Percentiles rank a stretch among this genome's conserved stretches.
Evolutionary conservation across 768 basidiomycete species (phyloP).

Genomic region (Ramaria rubella): DNA sequence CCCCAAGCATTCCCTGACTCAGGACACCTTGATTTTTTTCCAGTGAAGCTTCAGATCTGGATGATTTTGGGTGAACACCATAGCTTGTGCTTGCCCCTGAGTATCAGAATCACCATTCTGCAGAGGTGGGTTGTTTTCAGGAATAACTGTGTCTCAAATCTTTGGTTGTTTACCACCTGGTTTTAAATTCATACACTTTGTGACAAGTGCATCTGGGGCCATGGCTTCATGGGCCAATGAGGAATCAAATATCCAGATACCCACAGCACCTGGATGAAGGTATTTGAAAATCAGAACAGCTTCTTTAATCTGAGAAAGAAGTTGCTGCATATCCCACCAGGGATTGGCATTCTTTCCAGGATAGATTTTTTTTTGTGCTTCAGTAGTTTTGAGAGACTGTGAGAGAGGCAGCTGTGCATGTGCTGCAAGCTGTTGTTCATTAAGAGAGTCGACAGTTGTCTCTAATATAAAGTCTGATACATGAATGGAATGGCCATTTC

Average conservation of each 20-base stretch:
- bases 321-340: not conserved
- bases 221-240: slow-evolving; percentile 17
- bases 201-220: slow-evolving; percentile 33
- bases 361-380: not conserved
- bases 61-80: slow-evolving; percentile 28
- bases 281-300: not conserved
- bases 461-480: slow-evolving; percentile 19
- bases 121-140: slow-evolving; percentile 7
- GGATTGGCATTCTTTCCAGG: slow-evolving; percentile 1
- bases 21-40: too few relatives aligned
- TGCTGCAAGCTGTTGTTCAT: slow-evolving; percentile 12
- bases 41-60: slow-evolving; percentile 20
- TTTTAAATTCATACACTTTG: slow-evolving; percentile 36
- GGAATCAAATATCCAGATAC: not conserved
- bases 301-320: not conserved
- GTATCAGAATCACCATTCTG: slow-evolving; percentile 24
- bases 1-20: too few relatives aligned
- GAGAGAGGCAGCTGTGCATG: slow-evolving; percentile 11
- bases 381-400: not conserved
- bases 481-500: slow-evolving; percentile 17
- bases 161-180: slow-evolving; percentile 33
- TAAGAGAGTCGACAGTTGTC: slow-evolving; percentile 12
- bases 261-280: not conserved
- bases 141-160: slow-evolving; percentile 34
- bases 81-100: slow-evolving; percentile 21